Base-by-base conservation (phyloP, 306 rosid species). In the Ammopiptanthus mongolicus region DNA sequence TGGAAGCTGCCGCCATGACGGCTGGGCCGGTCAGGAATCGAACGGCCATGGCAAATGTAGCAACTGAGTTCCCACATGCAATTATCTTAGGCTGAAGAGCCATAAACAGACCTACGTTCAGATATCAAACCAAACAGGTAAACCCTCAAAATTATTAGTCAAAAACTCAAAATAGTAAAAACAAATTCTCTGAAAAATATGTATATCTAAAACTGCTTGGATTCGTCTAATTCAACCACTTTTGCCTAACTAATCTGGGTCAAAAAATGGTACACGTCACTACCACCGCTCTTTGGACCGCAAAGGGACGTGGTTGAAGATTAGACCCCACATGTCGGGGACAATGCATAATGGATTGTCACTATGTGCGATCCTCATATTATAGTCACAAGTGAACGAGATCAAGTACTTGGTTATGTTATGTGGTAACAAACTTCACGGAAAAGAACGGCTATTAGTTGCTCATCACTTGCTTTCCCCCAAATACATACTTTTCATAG, bases 21-120 rank as follows among this genome's bases (percentile, higher is more conserved):
- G 99, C 99, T 0, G 99, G 99, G 55, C 98, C 99, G 5, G 97
- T 90, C 41, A 96, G 93, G 87, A 96, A 96, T 34, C 99, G 87
- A 19, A 90, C 82, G 1, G 98, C 99, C 99, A 96, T 92, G 68
- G 99, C 93, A 73, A 92, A 96, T 9, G 89, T 52, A 6, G 98
- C 99, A 48, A 92, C 89, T 0, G 99, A 92, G 84, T 96, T 96
- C 46, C 99, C 99, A 85, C 99, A 96, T 0, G 99, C 99, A 55
- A 96, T 96, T 53, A 96, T 86, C 85, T 92, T 96, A 8, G 99
- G 99, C 69, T 96, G 99, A 70, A 96, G 97, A 3, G 97, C 99
- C 99, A 96, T 96, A 65, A 96, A 96, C 31, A 96, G 77, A 84
- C 99, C 99, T 93, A 17, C 73, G n/a, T n/a, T n/a, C n/a, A 81